Conservation (phyloP, 192 early-diverging fungal genomes). For the Borealophlyctis nickersoniae region DNA sequence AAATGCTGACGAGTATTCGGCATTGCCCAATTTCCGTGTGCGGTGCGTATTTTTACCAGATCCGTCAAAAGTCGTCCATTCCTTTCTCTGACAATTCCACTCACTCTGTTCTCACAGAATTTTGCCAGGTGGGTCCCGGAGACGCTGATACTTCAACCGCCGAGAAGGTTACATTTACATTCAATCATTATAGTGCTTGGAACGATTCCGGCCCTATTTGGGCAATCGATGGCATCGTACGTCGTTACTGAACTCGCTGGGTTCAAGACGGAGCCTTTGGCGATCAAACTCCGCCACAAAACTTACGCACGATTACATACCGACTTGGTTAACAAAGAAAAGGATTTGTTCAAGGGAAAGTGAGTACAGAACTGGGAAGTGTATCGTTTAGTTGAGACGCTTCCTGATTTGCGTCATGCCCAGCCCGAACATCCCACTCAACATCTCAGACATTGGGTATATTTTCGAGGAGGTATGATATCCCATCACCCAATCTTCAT, state of each 20-base stretch:
- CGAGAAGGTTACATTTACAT: neutral
- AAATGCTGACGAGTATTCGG: constrained; percentile 83
- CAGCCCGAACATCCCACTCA: constrained; percentile 43
- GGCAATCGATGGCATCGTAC: constrained; percentile 85
- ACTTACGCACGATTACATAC: constrained; percentile 72
- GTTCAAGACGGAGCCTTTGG: constrained; percentile 39
- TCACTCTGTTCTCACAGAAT: constrained; percentile 2
- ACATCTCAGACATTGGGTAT: constrained; percentile 74
- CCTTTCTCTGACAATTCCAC: too few relatives aligned
- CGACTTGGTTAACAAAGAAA: constrained; percentile 55
- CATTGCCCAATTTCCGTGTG: constrained; percentile 92
- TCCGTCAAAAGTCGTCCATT: constrained; percentile 1
- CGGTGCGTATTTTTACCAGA: constrained; percentile 29
- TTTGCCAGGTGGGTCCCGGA: too few relatives aligned
- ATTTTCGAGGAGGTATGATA: constrained; percentile 71
- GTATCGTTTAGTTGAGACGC: neutral
- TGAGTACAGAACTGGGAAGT: constrained; percentile 9
- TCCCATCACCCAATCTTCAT: neutral
- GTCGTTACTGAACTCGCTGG: constrained; percentile 59
- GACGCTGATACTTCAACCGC: too few relatives aligned
- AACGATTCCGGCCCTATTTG: constrained; percentile 93
- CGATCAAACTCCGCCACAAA: constrained; percentile 57
- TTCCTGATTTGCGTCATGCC: constrained; percentile 14
- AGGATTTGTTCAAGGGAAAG: constrained; percentile 48
- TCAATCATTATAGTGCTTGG: constrained; percentile 49